Conservation (phyloP, 257 asterid genomes). For the Solanum chilense region DNA sequence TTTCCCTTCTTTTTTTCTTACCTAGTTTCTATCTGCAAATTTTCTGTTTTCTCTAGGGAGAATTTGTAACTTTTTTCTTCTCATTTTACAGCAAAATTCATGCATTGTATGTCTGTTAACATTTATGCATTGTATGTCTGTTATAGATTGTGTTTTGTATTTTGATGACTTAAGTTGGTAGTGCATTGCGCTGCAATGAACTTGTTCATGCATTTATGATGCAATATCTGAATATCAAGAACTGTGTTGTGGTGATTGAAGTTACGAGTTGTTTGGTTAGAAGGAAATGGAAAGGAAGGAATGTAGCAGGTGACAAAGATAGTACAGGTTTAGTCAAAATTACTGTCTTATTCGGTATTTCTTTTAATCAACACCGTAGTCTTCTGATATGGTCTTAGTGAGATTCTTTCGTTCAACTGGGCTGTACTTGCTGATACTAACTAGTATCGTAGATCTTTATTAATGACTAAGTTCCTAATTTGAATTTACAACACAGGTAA, state of each 20-base stretch:
- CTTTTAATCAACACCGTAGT: not conserved
- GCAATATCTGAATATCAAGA: not conserved
- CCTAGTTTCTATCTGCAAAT: not conserved
- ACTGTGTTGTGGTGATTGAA: not conserved
- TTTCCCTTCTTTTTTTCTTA: not conserved
- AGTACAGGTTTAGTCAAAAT: not conserved
- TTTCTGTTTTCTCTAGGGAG: not conserved
- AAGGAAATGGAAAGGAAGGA: not conserved
- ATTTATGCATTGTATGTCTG: not conserved
- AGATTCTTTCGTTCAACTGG: not conserved
- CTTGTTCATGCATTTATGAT: not conserved
- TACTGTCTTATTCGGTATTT: not conserved
- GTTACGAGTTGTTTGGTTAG: not conserved
- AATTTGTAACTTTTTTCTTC: not conserved
- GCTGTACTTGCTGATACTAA: not conserved
- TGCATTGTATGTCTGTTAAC: not conserved
- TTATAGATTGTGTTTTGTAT: not conserved
- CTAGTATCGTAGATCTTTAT: not conserved
- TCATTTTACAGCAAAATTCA: not conserved
- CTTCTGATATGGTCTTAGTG: not conserved
- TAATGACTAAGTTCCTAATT: not conserved
- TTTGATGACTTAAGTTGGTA: not conserved
- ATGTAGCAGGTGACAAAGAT: not conserved
- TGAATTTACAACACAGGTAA: constrained; percentile 20
- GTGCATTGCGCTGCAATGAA: not conserved